A percentile compares a stretch with the other conserved stretches of the same genome.
Evolutionary conservation across 192 early-diverging fungal species (phyloP).

Genomic region (Coemansia sp.): DNA sequence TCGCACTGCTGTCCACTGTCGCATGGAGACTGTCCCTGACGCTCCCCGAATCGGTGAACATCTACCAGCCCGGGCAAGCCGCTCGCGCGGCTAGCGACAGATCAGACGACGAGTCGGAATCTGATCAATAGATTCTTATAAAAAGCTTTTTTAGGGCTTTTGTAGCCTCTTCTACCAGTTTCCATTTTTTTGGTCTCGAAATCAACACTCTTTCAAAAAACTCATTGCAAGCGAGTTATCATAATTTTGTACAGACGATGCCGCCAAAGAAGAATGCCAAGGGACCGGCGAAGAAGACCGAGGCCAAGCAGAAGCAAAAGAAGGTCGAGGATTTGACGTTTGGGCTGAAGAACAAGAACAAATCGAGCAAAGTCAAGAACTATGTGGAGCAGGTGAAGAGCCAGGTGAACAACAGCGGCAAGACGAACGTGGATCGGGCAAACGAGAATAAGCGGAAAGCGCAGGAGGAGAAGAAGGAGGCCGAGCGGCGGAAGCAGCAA

Average conservation of each 20-base stretch:
- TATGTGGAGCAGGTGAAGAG: constrained; percentile 89
- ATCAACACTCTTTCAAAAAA: no score
- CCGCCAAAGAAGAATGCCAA: constrained; percentile 68
- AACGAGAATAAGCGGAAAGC: constrained; percentile 61
- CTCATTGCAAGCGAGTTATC: not conserved
- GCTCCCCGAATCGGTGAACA: constrained; percentile 31
- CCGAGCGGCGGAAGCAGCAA: constrained; percentile 82
- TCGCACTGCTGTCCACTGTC: constrained; percentile 1
- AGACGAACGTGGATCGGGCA: constrained; percentile 50
- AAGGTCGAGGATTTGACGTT: constrained; percentile 94
- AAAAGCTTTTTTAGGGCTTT: no score
- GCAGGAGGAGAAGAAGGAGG: constrained; percentile 63
- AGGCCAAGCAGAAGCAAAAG: constrained; percentile 71
- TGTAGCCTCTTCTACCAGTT: no score
- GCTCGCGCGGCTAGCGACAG: not conserved
- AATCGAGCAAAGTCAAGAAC: constrained; percentile 82
- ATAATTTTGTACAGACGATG: constrained; percentile 52
- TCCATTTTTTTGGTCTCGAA: no score
- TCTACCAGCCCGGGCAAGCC: constrained; percentile 17
- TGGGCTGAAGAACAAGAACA: constrained; percentile 99
- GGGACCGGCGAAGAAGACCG: constrained; percentile 53
- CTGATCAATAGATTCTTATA: no score
- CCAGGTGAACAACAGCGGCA: constrained; percentile 65
- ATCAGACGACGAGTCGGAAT: no score
- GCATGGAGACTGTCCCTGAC: constrained; percentile 4